Evolutionary conservation across 2,329 filamentous ascomycete species (phyloP), one percentile per base, ranked within the genome.

Genomic region (Fusarium sp.): DNA sequence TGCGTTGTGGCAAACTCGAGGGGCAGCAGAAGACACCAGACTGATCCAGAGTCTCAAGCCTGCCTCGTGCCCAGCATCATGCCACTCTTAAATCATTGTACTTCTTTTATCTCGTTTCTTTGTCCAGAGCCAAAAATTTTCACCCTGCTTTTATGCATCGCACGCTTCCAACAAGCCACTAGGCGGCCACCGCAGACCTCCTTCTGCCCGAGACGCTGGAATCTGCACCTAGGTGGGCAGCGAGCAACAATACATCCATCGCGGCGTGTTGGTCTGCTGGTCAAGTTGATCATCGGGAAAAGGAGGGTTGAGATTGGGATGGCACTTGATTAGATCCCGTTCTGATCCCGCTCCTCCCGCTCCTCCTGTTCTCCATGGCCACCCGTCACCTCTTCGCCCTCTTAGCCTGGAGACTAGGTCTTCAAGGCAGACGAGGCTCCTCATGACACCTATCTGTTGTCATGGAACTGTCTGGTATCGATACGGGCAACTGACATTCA

Each of bases 171-270:
- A 62, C 61, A 58, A 49, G 38, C 20, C 70, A 66, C 35, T n/a
- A 35, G 46, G 42, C 22, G 46, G 53, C 55, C 58, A 62, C 49
- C 56, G 46, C 35, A 62, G 24, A 60, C 58, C 51, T 66, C 67
- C 62, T 46, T 72, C 60, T 55, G 57, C 36, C 71, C 64, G 67
- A 72, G 69, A 56, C 33, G 29, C 29, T 29, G 27, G 59, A 58
- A 60, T 61, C 44, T 67, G 67, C 61, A 64, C 53, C 58, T 56
- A 60, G 40, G 38, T n/a, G 40, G 42, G 31, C 24, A 57, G 31
- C 27, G 38, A 51, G 38, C 24, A 46, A 20, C 31, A 55, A 51
- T 16, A 46, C 56, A 22, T 62, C 46, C 67, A 58, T 61, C 38
- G 42, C 53, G 24, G 10, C 12, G n/a, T 57, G 46, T 68, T 61